phyloP scores from a whole-genome alignment of 352 stramenopile genomes.

The Globisporangium spiculum region DNA sequence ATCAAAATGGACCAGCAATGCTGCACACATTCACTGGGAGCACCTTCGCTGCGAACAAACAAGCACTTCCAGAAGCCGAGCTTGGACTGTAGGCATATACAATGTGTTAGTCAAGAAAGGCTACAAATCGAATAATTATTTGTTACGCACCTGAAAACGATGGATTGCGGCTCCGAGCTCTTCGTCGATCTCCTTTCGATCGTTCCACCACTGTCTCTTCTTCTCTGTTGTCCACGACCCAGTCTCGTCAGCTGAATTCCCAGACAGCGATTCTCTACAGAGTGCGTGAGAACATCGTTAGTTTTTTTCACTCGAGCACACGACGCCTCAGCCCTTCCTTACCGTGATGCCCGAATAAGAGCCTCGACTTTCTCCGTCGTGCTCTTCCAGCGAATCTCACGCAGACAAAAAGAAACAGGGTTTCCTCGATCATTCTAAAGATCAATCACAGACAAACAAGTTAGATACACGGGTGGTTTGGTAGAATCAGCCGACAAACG shows the following conservation, averaged over 20 bases:
- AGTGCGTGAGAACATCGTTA: neutral
- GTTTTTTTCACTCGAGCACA: neutral
- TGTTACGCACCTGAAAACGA: slow-evolving; percentile 49
- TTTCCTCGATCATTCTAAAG: slow-evolving; percentile 36
- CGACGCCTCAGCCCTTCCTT: neutral
- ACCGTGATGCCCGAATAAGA: slow-evolving; percentile 66
- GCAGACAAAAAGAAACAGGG: slow-evolving; percentile 55
- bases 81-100: slow-evolving; percentile 22
- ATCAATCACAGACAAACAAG: slow-evolving; percentile 11
- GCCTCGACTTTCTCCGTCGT: slow-evolving; percentile 36
- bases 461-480: neutral
- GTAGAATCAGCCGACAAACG: neutral
- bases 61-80: slow-evolving; percentile 63
- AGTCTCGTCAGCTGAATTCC: slow-evolving; percentile 51
- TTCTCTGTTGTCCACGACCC: slow-evolving; percentile 47
- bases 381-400: slow-evolving; percentile 36
- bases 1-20: slow-evolving; percentile 36
- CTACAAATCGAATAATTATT: neutral
- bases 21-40: slow-evolving; percentile 14
- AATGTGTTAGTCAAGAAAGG: neutral
- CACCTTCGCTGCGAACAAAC: slow-evolving; percentile 26
- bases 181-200: slow-evolving; percentile 52
- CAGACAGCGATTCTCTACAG: slow-evolving; percentile 54
- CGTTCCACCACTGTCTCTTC: slow-evolving; percentile 82
- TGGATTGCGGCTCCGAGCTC: slow-evolving; percentile 35